phyloP scores from a whole-genome alignment of 1,284 basidiomycete species.

The Cryptococcus floricola region DNA sequence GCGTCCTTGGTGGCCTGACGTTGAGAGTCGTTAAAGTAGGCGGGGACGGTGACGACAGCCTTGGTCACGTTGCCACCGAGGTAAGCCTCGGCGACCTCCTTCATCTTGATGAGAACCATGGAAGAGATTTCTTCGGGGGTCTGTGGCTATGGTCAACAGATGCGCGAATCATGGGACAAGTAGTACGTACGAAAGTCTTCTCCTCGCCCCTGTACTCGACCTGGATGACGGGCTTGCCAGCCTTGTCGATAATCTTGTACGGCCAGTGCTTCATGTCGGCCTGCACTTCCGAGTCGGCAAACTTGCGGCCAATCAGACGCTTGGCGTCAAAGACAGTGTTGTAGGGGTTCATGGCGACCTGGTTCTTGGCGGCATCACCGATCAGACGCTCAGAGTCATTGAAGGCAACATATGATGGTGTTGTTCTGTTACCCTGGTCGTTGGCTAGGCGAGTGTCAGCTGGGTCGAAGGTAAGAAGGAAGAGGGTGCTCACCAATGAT shows the following conservation, averaged over 20 bases:
- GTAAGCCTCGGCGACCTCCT: slow-evolving; percentile 96
- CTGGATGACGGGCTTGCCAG: slow-evolving; percentile 57
- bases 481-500: slow-evolving; percentile 64
- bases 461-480: background rate
- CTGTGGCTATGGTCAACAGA: slow-evolving; percentile 46
- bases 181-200: slow-evolving; percentile 54
- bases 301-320: slow-evolving; percentile 94
- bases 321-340: slow-evolving; percentile 97
- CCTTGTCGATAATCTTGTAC: slow-evolving; percentile 59
- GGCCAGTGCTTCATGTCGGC: slow-evolving; percentile 70
- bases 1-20: slow-evolving; percentile 98
- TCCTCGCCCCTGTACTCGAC: slow-evolving; percentile 60
- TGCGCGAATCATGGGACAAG: background rate
- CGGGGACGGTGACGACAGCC: slow-evolving; percentile 91
- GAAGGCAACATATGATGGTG: slow-evolving; percentile 98
- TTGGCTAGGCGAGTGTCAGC: slow-evolving; percentile 14
- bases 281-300: slow-evolving; percentile 66
- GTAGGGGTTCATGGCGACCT: slow-evolving; percentile 90
- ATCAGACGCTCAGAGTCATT: slow-evolving; percentile 96
- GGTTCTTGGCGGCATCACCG: slow-evolving; percentile 98
- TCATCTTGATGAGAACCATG: slow-evolving; percentile 97
- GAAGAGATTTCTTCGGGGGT: slow-evolving; percentile 96
- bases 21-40: slow-evolving; percentile 99
- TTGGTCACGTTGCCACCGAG: slow-evolving; percentile 77
- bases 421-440: slow-evolving; percentile 97